Percentiles rank a stretch among this genome's conserved stretches.
Evolutionary conservation across 805 yeast genomes (phyloP).

Genomic region (Cyberlindnera misumaiensis): DNA sequence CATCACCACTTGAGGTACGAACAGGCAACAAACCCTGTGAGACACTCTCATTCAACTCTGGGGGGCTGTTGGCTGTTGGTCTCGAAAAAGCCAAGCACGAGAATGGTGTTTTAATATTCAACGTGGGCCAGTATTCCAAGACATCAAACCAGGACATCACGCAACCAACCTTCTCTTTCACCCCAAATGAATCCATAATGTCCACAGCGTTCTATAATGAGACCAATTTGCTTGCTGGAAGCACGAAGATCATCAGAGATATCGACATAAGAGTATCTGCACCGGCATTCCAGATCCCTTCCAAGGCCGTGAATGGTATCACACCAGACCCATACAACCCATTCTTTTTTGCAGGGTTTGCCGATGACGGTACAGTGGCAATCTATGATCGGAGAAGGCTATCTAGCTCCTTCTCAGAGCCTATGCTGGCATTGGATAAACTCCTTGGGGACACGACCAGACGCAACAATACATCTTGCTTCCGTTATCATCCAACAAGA

Average conservation of each 20-base stretch:
- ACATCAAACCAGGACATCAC: conserved; percentile 42
- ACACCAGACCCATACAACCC: conserved; percentile 62
- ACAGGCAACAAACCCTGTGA: conserved; percentile 72
- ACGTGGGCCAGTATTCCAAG: conserved; percentile 52
- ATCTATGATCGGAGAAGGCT: conserved; percentile 75
- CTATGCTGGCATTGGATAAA: conserved; percentile 54
- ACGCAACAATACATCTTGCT: conserved; percentile 55
- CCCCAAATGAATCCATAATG: conserved; percentile 69
- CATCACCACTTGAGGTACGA: conserved; percentile 14
- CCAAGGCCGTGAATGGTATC: conserved; percentile 64
- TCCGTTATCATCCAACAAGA: conserved; percentile 58
- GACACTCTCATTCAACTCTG: conserved; percentile 58
- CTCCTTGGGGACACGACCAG: conserved; percentile 55
- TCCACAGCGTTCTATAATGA: conserved; percentile 63
- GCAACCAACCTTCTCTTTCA: conserved; percentile 49
- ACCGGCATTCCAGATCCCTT: conserved; percentile 68
- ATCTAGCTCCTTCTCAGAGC: conserved; percentile 35
- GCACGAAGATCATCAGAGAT: conserved; percentile 71
- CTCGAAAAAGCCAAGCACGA: conserved; percentile 58
- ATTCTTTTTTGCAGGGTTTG: conserved; percentile 62
- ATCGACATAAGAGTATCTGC: conserved; percentile 62
- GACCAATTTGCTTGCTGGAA: conserved; percentile 60
- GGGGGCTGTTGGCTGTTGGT: conserved; percentile 67
- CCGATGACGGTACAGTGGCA: conserved; percentile 80
- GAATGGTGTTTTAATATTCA: conserved; percentile 74